These are phyloP conservation scores for Candida anutae DNA, from an alignment of 1,139 yeast species.

Conservation along the genomic window DNA sequence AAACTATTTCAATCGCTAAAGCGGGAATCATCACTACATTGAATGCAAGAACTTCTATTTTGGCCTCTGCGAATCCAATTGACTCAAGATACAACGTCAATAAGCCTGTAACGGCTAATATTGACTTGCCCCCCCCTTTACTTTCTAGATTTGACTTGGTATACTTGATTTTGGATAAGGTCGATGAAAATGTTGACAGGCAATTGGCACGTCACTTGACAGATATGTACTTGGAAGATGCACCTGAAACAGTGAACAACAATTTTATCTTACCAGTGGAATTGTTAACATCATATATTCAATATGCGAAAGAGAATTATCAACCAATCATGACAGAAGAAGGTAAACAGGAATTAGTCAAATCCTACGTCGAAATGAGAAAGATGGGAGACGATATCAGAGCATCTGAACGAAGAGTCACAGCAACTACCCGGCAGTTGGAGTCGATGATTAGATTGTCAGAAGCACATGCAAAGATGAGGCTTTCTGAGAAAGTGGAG, in stretches of 20 bases:
- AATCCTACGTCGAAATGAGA: constrained; percentile 88
- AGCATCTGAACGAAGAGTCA: constrained; percentile 80
- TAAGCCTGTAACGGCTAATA: constrained; percentile 88
- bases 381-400: constrained; percentile 88
- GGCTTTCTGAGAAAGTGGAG: constrained; percentile 64
- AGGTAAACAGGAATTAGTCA: constrained; percentile 83
- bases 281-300: constrained; percentile 78
- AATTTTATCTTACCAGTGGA: constrained; percentile 76
- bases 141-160: constrained; percentile 92
- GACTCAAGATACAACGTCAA: constrained; percentile 91
- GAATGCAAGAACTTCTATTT: constrained; percentile 90
- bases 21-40: constrained; percentile 97
- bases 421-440: constrained; percentile 95
- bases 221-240: constrained; percentile 84
- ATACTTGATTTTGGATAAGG: constrained; percentile 84
- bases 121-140: constrained; percentile 93
- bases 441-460: constrained; percentile 85
- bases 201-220: constrained; percentile 87
- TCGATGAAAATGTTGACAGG: constrained; percentile 78
- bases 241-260: constrained; percentile 62
- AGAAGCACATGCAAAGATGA: constrained; percentile 97
- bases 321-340: constrained; percentile 72
- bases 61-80: constrained; percentile 97
- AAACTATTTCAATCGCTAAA: constrained; percentile 93
- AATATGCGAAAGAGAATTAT: constrained; percentile 79